Conservation (phyloP, 805 yeast genomes). For the Starmerella roubikii region DNA sequence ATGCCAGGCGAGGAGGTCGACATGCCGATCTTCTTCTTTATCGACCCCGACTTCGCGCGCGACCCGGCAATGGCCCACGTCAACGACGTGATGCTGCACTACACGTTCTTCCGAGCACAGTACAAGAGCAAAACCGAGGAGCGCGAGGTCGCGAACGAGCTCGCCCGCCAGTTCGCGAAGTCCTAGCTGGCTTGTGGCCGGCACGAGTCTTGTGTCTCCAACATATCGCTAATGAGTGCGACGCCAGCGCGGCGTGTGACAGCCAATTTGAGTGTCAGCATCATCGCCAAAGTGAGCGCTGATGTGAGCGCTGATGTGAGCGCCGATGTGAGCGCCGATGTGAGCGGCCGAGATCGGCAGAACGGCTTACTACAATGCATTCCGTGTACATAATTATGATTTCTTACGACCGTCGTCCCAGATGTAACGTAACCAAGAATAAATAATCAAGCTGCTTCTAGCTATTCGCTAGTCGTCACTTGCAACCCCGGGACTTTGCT, state of each 20-base stretch:
- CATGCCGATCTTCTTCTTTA: slow-evolving; percentile 95
- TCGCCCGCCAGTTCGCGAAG: slow-evolving; percentile 13
- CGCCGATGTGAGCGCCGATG: too few relatives aligned
- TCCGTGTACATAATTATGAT: too few relatives aligned
- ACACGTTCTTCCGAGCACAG: slow-evolving; percentile 60
- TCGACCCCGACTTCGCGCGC: slow-evolving; percentile 87
- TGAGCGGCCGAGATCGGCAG: too few relatives aligned
- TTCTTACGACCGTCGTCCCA: not conserved
- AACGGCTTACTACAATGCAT: too few relatives aligned
- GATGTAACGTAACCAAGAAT: too few relatives aligned
- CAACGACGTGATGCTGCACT: slow-evolving; percentile 79
- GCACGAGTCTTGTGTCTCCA: not conserved
- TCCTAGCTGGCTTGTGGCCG: not conserved
- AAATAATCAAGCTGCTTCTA: not conserved
- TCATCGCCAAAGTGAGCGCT: too few relatives aligned
- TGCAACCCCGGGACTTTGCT: slow-evolving; percentile 9
- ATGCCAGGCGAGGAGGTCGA: slow-evolving; percentile 96
- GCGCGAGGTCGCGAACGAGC: slow-evolving; percentile 10
- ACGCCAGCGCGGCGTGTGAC: too few relatives aligned
- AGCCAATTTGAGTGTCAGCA: too few relatives aligned
- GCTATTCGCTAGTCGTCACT: slow-evolving; percentile 10
- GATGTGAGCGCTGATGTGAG: too few relatives aligned
- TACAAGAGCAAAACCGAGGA: slow-evolving; percentile 15
- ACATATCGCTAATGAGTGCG: too few relatives aligned
- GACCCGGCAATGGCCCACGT: slow-evolving; percentile 88